These are phyloP conservation scores for Dictyostelium brefeldianum DNA, from an alignment of 78 protist genomes.

Conservation along the genomic window DNA sequence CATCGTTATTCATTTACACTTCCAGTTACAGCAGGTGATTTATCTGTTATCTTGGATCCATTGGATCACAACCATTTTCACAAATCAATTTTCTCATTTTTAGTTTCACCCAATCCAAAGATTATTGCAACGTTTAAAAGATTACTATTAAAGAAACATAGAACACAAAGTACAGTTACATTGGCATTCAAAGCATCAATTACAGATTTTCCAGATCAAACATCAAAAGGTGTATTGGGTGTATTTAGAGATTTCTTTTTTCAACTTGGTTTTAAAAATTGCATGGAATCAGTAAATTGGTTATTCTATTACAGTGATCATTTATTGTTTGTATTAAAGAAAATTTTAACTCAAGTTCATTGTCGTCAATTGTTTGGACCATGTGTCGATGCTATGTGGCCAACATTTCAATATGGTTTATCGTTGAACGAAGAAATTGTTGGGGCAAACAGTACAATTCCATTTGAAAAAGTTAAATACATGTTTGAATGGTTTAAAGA, in stretches of 20 bases:
- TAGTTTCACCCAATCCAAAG: not conserved
- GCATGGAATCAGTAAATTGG: not conserved
- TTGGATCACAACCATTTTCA: constrained; percentile 23
- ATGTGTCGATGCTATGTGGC: constrained; percentile 45
- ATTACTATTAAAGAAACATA: constrained; percentile 7
- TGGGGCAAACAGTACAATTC: not conserved
- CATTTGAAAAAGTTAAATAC: not conserved
- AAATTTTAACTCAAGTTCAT: not conserved
- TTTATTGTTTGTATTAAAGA: constrained; percentile 2
- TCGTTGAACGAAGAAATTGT: not conserved
- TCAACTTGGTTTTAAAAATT: not conserved
- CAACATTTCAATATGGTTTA: constrained; percentile 5
- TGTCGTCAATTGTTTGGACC: not conserved
- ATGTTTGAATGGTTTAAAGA: constrained; percentile 23
- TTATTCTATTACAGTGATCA: constrained; percentile 52
- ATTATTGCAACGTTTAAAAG: not conserved
- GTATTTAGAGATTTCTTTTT: constrained; percentile 23
- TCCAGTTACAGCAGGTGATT: not conserved
- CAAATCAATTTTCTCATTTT: constrained; percentile 28
- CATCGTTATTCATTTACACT: not conserved
- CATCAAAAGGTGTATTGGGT: constrained; percentile 31
- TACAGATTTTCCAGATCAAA: not conserved
- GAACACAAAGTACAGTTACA: constrained; percentile 25
- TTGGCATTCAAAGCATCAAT: constrained; percentile 8
- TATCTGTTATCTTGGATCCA: not conserved